Evolutionary conservation across 2,329 filamentous ascomycete genomes (phyloP).

Genomic region (Coniochaeta sp.): DNA sequence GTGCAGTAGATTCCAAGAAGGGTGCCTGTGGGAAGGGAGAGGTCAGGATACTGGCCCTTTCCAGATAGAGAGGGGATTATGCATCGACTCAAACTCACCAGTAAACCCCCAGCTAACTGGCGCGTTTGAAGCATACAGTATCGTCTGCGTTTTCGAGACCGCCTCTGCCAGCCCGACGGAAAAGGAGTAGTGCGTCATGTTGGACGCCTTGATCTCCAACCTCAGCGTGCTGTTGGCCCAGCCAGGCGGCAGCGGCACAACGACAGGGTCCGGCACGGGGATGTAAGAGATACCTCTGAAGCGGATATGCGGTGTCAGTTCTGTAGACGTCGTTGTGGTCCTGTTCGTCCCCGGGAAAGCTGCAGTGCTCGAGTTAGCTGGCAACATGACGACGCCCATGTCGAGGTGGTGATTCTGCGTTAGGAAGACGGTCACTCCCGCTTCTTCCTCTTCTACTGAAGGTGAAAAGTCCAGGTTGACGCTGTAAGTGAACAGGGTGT

Average conservation of each 20-base stretch:
- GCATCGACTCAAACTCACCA: constrained; percentile 18
- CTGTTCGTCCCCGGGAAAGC: constrained; percentile 11
- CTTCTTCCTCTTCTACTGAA: constrained; percentile 32
- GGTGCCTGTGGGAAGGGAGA: constrained; percentile 24
- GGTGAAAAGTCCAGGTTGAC: constrained; percentile 38
- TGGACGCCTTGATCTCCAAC: constrained; percentile 33
- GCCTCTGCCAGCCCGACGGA: constrained; percentile 25
- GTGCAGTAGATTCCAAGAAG: constrained; percentile 46
- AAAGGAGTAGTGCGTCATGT: constrained; percentile 36
- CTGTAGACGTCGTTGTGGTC: constrained; percentile 4
- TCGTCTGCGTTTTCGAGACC: constrained; percentile 21
- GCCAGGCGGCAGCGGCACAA: constrained; percentile 27
- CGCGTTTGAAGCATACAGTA: constrained; percentile 25
- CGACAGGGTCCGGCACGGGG: constrained; percentile 26
- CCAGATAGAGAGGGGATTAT: neutral
- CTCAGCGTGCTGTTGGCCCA: constrained; percentile 29
- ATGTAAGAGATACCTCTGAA: constrained; percentile 35
- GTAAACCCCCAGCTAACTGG: constrained; percentile 32
- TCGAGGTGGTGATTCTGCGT: constrained; percentile 47
- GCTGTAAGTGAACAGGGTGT: constrained; percentile 44
- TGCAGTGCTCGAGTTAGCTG: constrained; percentile 16
- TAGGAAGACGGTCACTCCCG: constrained; percentile 44
- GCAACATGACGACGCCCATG: constrained; percentile 31
- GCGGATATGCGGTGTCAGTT: constrained; percentile 31
- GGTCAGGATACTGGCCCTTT: neutral